Base-by-base conservation (phyloP, 352 stramenopile species). In the Globisporangium camurandrum region DNA sequence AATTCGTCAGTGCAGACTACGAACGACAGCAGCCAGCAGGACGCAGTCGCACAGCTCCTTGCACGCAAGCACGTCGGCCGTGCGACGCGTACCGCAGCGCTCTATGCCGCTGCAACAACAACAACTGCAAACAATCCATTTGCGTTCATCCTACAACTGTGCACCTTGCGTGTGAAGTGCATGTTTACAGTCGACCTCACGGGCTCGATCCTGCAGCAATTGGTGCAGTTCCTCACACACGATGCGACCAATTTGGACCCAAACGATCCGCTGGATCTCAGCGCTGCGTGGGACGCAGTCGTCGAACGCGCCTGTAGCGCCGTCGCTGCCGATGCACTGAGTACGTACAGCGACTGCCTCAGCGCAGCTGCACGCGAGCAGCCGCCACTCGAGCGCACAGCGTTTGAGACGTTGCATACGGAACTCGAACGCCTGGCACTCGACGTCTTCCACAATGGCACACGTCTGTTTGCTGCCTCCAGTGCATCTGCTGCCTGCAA, bases 271-370 rank as follows among this genome's bases (percentile, higher is more conserved):
- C 47, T 76, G 9, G 82, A 91, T 36, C 61, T 91, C 46, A 61
- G 61, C 26, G 71, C 49, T 31, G 77, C 70, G 1, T 93, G 77
- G 75, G 79, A 91, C 52, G 72, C 83, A 28, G 57, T 79, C 41
- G 77, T 82, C 17, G 72, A 85, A 49, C 40, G 67, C 36, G 73
- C 75, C 37, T 91, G 79, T 39, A 31, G 33, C 11, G 47, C 66
- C 0, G 44, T 84, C 9, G 77, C 75, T 0, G 74, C 76, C 14
- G 77, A 90, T 42, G 82, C 77, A 5, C 49, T 88, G 17, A 64
- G 54, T 17, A 91, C 73, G 31, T 93, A 93, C 54, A 51, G 75
- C 20, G 82, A 93, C 54, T 90, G 78, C 48, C 71, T 91, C 7
- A 71, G 81, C 46, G 67, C 68, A 14, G 77, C 67, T 6, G 70